phyloP scores from a whole-genome alignment of 2,329 filamentous ascomycete genomes.

The Botrytis elliptica region DNA sequence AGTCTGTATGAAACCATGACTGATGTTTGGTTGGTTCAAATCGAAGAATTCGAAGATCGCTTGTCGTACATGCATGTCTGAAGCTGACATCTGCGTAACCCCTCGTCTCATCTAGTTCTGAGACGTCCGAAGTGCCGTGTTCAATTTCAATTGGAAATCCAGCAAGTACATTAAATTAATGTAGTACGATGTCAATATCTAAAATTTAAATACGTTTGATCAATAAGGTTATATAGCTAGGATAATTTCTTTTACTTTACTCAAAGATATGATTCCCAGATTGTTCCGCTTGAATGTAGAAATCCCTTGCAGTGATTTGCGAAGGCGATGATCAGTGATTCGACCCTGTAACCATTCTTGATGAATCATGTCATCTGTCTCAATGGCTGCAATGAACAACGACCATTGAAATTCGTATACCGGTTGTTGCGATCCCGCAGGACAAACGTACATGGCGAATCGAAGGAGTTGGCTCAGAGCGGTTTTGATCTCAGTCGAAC shows the following conservation, averaged over 20 bases:
- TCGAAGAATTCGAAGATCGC: not conserved
- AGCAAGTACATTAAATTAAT: not conserved
- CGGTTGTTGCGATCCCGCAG: constrained; percentile 12
- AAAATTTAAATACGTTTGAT: not conserved
- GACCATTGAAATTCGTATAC: constrained; percentile 28
- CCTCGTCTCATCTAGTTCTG: not conserved
- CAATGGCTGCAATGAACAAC: constrained; percentile 25
- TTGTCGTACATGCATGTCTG: not conserved
- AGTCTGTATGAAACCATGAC: not conserved
- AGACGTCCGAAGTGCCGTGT: not conserved
- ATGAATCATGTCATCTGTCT: constrained; percentile 26
- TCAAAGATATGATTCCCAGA: not conserved
- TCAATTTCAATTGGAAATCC: not conserved
- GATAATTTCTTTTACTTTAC: not conserved
- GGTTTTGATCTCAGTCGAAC: not conserved
- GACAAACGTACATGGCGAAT: constrained; percentile 17
- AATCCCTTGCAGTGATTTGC: not conserved
- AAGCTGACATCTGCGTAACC: not conserved
- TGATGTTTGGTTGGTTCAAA: not conserved
- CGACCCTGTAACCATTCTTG: constrained; percentile 24
- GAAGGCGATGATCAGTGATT: not conserved
- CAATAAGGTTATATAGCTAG: not conserved
- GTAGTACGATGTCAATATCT: no score
- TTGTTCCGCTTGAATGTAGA: constrained; percentile 1
- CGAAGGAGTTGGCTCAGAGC: constrained; percentile 15